Evolutionary conservation across 257 asterid species (phyloP).

Genomic region (Solanum piurae): DNA sequence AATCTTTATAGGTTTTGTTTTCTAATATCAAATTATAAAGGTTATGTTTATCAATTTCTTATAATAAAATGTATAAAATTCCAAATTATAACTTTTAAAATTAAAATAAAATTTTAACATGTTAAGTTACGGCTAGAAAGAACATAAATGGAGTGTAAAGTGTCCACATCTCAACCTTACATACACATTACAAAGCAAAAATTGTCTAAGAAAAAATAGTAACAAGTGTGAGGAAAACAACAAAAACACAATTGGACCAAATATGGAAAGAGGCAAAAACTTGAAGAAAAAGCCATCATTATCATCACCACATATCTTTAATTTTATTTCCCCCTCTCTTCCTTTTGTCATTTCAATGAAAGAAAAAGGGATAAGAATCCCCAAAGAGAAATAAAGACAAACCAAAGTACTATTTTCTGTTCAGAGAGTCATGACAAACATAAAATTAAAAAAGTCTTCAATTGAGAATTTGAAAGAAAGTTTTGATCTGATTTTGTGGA

Average conservation of each 20-base stretch:
- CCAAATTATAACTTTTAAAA: not conserved
- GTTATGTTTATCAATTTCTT: not conserved
- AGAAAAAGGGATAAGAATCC: not conserved
- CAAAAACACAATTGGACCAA: not conserved
- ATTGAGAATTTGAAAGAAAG: not conserved
- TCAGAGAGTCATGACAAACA: not conserved
- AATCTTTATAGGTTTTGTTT: not conserved
- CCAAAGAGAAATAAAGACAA: not conserved
- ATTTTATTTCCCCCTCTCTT: not conserved
- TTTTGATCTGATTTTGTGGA: not conserved
- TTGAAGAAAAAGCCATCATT: not conserved
- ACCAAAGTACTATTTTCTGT: constrained; percentile 3
- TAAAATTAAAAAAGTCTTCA: not conserved
- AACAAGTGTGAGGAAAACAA: not conserved
- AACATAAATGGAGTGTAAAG: not conserved
- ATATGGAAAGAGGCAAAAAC: not conserved
- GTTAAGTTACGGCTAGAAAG: not conserved
- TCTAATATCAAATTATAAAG: not conserved
- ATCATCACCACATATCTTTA: not conserved
- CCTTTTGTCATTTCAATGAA: not conserved
- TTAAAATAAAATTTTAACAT: not conserved
- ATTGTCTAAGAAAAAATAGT: not conserved
- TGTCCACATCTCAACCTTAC: not conserved
- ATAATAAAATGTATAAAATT: not conserved
- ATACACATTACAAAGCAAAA: not conserved